These are phyloP conservation scores for Claviceps sp. DNA, from an alignment of 2,329 filamentous ascomycete species.

Conservation along the genomic window DNA sequence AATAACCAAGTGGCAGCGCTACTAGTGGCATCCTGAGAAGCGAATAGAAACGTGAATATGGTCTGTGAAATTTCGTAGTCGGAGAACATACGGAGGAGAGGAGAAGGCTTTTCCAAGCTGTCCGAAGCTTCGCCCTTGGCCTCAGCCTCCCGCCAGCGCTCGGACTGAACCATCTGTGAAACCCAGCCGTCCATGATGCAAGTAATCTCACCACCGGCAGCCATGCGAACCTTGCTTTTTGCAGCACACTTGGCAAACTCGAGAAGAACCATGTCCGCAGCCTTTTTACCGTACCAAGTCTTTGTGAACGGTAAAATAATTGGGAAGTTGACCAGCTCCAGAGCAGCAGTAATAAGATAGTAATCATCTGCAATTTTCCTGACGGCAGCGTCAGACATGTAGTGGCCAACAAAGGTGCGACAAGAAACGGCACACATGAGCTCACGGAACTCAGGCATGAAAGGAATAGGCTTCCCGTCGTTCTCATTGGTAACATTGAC, in stretches of 20 bases:
- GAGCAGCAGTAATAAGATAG: slow-evolving; percentile 86
- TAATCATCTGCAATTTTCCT: slow-evolving; percentile 95
- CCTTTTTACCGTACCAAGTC: slow-evolving; percentile 95
- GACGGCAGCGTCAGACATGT: slow-evolving; percentile 78
- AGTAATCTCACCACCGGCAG: slow-evolving; percentile 68
- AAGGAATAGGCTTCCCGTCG: slow-evolving; percentile 62
- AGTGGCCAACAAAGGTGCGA: slow-evolving; percentile 94
- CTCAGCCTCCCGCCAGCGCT: slow-evolving; percentile 65
- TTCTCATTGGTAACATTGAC: slow-evolving; percentile 59
- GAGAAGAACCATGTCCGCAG: slow-evolving; percentile 76
- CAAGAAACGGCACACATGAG: slow-evolving; percentile 90
- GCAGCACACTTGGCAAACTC: slow-evolving; percentile 87
- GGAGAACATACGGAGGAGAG: slow-evolving; percentile 72
- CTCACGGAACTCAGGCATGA: slow-evolving; percentile 87
- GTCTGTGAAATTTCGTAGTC: slow-evolving; percentile 90
- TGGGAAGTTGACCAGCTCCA: slow-evolving; percentile 96
- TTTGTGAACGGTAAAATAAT: slow-evolving; percentile 91
- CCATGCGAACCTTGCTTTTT: slow-evolving; percentile 87
- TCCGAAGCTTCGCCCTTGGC: slow-evolving; percentile 58
- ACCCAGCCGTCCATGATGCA: slow-evolving; percentile 98
- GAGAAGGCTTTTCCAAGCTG: slow-evolving; percentile 64
- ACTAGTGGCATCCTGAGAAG: slow-evolving; percentile 92
- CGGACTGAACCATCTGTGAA: slow-evolving; percentile 73
- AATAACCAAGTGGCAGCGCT: slow-evolving; percentile 91
- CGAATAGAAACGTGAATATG: slow-evolving; percentile 91